Evolutionary conservation across 2,329 filamentous ascomycete species (phyloP).

Genomic region (Microdochium bolleyi): DNA sequence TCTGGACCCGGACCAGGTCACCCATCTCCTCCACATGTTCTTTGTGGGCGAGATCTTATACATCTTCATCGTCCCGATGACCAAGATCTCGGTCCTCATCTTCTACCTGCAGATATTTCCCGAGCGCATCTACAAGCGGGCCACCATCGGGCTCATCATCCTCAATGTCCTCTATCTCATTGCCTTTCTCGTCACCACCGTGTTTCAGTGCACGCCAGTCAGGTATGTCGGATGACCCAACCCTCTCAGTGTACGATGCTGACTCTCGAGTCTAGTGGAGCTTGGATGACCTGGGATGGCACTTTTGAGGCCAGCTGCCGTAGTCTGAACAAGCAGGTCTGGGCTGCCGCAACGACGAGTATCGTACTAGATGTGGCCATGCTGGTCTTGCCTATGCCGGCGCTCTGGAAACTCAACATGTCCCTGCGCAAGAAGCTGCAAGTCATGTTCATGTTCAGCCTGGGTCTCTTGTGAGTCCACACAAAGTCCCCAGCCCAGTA

Average conservation of each 20-base stretch:
- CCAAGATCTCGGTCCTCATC: slow-evolving; percentile 1
- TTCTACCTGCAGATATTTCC: neutral
- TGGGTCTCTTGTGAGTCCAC: neutral
- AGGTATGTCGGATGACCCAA: neutral
- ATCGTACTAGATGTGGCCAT: slow-evolving; percentile 33
- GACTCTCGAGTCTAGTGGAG: neutral
- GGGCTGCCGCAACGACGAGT: slow-evolving; percentile 27
- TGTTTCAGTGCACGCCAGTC: neutral
- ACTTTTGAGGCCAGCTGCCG: slow-evolving; percentile 13
- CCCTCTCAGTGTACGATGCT: neutral
- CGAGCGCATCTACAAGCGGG: neutral
- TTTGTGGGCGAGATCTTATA: neutral
- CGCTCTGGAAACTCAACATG: slow-evolving; percentile 29
- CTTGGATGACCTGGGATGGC: slow-evolving; percentile 18
- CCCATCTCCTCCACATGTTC: neutral
- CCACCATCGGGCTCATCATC: neutral
- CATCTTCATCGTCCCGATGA: neutral
- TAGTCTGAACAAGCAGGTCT: slow-evolving; percentile 25
- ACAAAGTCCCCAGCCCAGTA: too few species aligned
- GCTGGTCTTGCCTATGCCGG: slow-evolving; percentile 31
- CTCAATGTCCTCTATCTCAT: neutral
- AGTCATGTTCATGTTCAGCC: slow-evolving; percentile 22
- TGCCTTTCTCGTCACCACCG: neutral
- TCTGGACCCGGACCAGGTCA: neutral
- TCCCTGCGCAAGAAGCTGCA: slow-evolving; percentile 38